Base-by-base conservation (phyloP, 768 basidiomycete species). In the Pleurotus eryngii region DNA sequence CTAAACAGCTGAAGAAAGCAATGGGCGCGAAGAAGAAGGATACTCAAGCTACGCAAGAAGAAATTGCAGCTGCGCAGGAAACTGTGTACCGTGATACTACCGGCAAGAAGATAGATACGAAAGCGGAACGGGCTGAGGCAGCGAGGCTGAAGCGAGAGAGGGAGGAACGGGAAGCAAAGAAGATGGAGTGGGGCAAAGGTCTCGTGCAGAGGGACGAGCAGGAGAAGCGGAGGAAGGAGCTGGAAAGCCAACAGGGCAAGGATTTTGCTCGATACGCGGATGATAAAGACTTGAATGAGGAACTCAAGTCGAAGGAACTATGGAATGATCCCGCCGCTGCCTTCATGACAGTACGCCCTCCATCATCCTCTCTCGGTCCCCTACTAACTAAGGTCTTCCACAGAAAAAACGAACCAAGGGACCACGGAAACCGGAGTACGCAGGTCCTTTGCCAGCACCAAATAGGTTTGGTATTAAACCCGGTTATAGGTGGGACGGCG, bases 281-380 rank as follows among this genome's bases (percentile, higher is more conserved):
- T 63, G 97, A 98, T 70, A 78, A 71, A 54, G 87, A 90, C 0
- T 73, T 99, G 65, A 99, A 98, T 63, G 87, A 89, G 57, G 88
- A 92, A 60, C 71, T 89, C 71, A 91, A 83, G 72, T 80, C 87
- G 18, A 84, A 86, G 65, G 87, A 90, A 39, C 70, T 92, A 14
- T 98, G 95, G 95, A 96, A 98, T 66, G 97, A 98, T 71, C 97
- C 97, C n/a, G 96, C 95, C 4, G 92, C 94, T 6, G 87, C 86
- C 18, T 99, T 98, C 76, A 70, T 98, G 60, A 90, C 90, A 59
- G 95, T 96, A 55, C 63, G 86, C 65, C 27, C 38, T 38, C 42
- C 17, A 47, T 47, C 17, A n/a, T 55, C 11, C 59, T 8, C 24
- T 22, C 27, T 35, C 22, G 11, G 42, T 5, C 49, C 14, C 18